Conservation (phyloP, 2,329 filamentous ascomycete genomes). For the Sarocladium strictum region DNA sequence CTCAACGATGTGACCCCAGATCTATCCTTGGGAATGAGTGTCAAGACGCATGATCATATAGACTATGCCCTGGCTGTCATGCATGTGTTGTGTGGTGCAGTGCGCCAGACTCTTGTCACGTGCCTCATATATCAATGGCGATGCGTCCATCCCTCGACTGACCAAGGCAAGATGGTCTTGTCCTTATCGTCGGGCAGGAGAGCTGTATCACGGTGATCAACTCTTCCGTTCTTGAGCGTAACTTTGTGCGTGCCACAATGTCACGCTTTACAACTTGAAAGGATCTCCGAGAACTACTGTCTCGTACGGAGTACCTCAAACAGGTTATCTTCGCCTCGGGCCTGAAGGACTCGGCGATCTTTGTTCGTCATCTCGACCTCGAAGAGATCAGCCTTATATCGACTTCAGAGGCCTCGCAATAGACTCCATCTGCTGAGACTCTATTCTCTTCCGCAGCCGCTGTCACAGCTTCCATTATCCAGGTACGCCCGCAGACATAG, state of each 20-base stretch:
- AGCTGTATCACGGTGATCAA: constrained; percentile 45
- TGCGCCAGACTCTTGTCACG: too few relatives aligned
- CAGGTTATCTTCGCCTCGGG: constrained; percentile 42
- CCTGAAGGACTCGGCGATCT: constrained; percentile 31
- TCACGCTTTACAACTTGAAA: constrained; percentile 47
- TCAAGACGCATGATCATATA: too few relatives aligned
- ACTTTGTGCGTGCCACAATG: constrained; percentile 50
- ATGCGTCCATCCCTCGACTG: constrained; percentile 46
- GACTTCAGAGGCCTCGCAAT: constrained; percentile 55
- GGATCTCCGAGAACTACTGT: constrained; percentile 33
- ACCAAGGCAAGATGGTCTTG: constrained; percentile 44
- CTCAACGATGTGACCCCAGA: too few relatives aligned
- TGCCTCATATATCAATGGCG: constrained; percentile 37
- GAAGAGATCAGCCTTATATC: constrained; percentile 54
- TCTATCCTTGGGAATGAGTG: too few relatives aligned
- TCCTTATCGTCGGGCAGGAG: constrained; percentile 38
- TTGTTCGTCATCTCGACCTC: constrained; percentile 44
- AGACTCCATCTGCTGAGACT: constrained; percentile 45
- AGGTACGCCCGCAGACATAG: constrained; percentile 54
- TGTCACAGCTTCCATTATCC: constrained; percentile 48
- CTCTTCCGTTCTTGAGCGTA: constrained; percentile 31
- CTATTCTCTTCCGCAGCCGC: constrained; percentile 33
- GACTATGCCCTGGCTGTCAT: too few relatives aligned
- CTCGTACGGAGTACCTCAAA: constrained; percentile 43
- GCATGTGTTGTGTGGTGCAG: too few relatives aligned